Conservation (phyloP, 139 green algal species). For the Chlorella sp. region DNA sequence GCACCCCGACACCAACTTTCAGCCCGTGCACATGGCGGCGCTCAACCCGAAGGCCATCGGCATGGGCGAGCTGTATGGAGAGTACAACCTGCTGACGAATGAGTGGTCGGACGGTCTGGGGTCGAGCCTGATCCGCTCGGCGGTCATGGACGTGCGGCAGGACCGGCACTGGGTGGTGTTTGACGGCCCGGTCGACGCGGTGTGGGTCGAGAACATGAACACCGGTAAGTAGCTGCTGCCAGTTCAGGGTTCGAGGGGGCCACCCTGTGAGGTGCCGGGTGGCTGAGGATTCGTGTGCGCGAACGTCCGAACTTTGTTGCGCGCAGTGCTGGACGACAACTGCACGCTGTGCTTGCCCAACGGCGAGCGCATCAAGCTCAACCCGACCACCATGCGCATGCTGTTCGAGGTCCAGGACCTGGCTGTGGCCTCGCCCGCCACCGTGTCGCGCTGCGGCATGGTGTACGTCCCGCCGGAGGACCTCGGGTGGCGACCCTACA, state of each 20-base stretch:
- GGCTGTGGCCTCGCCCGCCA: conserved; percentile 63
- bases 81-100: conserved; percentile 66
- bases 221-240: too few species aligned
- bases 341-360: conserved; percentile 78
- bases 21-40: conserved; percentile 37
- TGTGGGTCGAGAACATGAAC: conserved; percentile 86
- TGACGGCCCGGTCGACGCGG: conserved; percentile 75
- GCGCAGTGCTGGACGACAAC: conserved; percentile 76
- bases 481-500: not conserved
- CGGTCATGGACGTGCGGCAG: conserved; percentile 33
- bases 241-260: too few species aligned
- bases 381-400: conserved; percentile 67
- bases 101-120: conserved; percentile 78
- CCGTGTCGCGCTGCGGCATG: conserved; percentile 73
- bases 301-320: too few species aligned
- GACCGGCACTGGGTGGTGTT: conserved; percentile 78
- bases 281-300: too few species aligned
- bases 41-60: conserved; percentile 82
- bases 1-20: conserved; percentile 8
- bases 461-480: conserved; percentile 55
- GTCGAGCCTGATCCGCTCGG: conserved; percentile 56
- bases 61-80: conserved; percentile 78
- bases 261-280: too few species aligned
- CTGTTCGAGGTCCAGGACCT: conserved; percentile 83
- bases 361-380: conserved; percentile 81